Conservation (phyloP, 2,329 filamentous ascomycete species). For the Orbilia ellipsospora region DNA sequence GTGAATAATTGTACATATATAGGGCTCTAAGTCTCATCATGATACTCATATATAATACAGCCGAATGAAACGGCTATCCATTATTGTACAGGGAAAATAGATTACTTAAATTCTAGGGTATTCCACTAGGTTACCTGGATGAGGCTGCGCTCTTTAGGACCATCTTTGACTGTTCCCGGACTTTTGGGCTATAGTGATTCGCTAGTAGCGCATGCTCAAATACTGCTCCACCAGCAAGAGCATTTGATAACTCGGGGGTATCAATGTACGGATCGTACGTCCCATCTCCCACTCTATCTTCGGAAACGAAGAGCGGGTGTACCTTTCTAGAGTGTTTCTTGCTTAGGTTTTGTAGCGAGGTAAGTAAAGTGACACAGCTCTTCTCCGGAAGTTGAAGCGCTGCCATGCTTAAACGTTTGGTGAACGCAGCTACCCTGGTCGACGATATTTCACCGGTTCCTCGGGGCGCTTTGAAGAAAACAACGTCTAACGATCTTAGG, state of each 20-base stretch:
- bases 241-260: slow-evolving; percentile 44
- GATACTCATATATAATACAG: slow-evolving; percentile 14
- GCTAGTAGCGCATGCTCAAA: slow-evolving; percentile 69
- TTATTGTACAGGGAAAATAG: background rate
- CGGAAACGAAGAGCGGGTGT: slow-evolving; percentile 86
- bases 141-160: slow-evolving; percentile 37
- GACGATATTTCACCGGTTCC: slow-evolving; percentile 64
- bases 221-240: slow-evolving; percentile 46
- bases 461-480: slow-evolving; percentile 69
- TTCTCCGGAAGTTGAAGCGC: slow-evolving; percentile 91
- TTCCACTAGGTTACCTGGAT: slow-evolving; percentile 1
- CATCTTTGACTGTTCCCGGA: slow-evolving; percentile 62
- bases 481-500: slow-evolving; percentile 82
- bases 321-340: slow-evolving; percentile 86
- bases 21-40: slow-evolving; percentile 15
- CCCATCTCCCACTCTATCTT: slow-evolving; percentile 95
- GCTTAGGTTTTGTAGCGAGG: slow-evolving; percentile 79
- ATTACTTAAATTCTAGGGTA: background rate
- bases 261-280: slow-evolving; percentile 56
- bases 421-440: slow-evolving; percentile 83
- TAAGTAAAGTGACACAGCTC: slow-evolving; percentile 81
- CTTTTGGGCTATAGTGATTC: slow-evolving; percentile 85
- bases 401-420: slow-evolving; percentile 86
- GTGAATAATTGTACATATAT: slow-evolving; percentile 46
- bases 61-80: slow-evolving; percentile 4